These are phyloP conservation scores for Phytopythium ostracodes DNA, from an alignment of 352 stramenopile species.

Conservation along the genomic window DNA sequence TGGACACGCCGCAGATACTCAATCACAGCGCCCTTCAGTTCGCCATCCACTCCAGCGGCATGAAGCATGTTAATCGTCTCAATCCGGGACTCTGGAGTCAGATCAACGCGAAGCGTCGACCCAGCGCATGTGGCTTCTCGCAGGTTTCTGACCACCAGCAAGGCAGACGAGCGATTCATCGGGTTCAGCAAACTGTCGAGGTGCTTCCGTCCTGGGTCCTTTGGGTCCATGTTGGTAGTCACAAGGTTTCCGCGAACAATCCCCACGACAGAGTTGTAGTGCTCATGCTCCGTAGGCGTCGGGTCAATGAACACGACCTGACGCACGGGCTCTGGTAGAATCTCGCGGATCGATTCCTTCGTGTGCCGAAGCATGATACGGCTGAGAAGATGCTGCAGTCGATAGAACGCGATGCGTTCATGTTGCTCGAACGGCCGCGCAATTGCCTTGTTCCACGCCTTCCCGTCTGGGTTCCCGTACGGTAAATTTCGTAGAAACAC, in stretches of 20 bases:
- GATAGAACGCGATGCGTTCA: slow-evolving; percentile 49
- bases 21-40: too few species aligned
- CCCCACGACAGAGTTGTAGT: slow-evolving; percentile 69
- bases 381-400: slow-evolving; percentile 81
- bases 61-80: too few species aligned
- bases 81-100: too few species aligned
- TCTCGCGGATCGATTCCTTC: slow-evolving; percentile 83
- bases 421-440: slow-evolving; percentile 67
- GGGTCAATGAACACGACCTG: slow-evolving; percentile 55
- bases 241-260: slow-evolving; percentile 69
- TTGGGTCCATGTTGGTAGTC: slow-evolving; percentile 68
- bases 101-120: too few species aligned
- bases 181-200: slow-evolving; percentile 76
- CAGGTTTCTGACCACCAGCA: slow-evolving; percentile 57
- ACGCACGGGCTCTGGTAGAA: slow-evolving; percentile 52
- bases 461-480: slow-evolving; percentile 77
- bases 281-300: slow-evolving; percentile 57
- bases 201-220: slow-evolving; percentile 52
- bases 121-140: slow-evolving; percentile 55
- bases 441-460: slow-evolving; percentile 77
- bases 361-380: slow-evolving; percentile 95
- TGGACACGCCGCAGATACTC: slow-evolving; percentile 57
- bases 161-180: slow-evolving; percentile 54
- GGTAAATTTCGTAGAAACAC: slow-evolving; percentile 88
- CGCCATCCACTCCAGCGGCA: too few species aligned